phyloP scores from a whole-genome alignment of 2,329 filamentous ascomycete species.

The Cytospora mali region DNA sequence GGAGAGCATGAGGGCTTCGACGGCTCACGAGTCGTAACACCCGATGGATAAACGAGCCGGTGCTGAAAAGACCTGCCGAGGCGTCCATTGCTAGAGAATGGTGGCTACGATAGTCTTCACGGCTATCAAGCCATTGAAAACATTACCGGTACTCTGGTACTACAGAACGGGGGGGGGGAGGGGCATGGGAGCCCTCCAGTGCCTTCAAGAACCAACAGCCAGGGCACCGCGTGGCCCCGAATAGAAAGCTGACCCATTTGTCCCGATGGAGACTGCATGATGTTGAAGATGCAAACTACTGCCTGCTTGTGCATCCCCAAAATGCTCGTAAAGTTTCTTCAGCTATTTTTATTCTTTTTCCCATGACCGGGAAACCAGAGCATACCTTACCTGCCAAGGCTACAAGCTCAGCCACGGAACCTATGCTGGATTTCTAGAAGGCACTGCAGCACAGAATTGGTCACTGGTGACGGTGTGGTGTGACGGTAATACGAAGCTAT shows the following conservation, averaged over 20 bases:
- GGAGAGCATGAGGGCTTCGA: not conserved
- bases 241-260: not conserved
- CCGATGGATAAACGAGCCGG: not conserved
- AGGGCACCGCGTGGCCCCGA: not conserved
- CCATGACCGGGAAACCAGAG: not conserved
- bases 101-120: not conserved
- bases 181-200: not conserved
- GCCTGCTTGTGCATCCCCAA: not conserved
- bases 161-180: too few relatives aligned
- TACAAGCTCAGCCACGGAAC: not conserved
- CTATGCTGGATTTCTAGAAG: not conserved
- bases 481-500: not conserved
- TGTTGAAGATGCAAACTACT: not conserved
- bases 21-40: not conserved
- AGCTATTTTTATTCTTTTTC: not conserved
- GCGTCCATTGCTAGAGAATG: not conserved
- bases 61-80: not conserved
- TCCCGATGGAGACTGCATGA: not conserved
- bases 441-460: not conserved
- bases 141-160: not conserved
- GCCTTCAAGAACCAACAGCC: too few relatives aligned
- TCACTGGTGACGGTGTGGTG: not conserved
- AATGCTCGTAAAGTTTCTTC: not conserved
- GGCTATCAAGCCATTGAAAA: not conserved
- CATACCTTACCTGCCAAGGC: not conserved